Base-by-base conservation (phyloP, 345 rosid species). In the Dovyalis caffra region DNA sequence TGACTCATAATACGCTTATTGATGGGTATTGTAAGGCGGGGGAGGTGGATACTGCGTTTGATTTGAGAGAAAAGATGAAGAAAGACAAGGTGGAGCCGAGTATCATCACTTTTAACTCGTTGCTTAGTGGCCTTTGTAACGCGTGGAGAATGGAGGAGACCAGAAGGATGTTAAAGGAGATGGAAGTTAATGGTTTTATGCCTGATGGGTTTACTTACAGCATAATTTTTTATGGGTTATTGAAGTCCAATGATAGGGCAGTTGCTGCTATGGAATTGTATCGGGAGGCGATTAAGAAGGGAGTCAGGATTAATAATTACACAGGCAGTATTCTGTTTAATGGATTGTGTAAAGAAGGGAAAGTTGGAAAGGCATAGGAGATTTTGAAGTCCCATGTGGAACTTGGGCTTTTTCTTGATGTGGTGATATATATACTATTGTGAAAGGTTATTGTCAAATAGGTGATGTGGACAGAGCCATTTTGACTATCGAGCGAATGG, bases 21-120 rank as follows among this genome's bases (percentile, higher is more conserved):
- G 92, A 91, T 58, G 93, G 97, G 56, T 88, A 85, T 71, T 92
- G 91, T 74, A 92, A 87, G 77, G 81, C 70, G 35, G 97, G 91
- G 73, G 86, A 81, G 33, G 72, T 86, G 38, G 91, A 87, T 2
- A 74, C 77, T 66, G 91, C 78, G 6, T 78, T 86, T 43, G 70
- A 76, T 14, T 38, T 88, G 81, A 88, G 88, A 77, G 86, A 83
- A 51, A 80, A 82, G 68, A 94, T 90, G 97, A 82, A 74, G 72
- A 68, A 28, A 56, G 87, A 80, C 64, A 82, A 82, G 20, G 86
- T 90, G 64, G 77, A 73, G 72, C 87, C 88, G 10, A 94, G 76
- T 83, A 73, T 94, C 40, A 77, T 92, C 66, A 92, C 94, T 0
- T 94, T 81, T 68, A 94, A 94, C 80, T 86, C 93, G 14, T 80